Percentiles rank a stretch among this genome's conserved stretches.
phyloP scores from a whole-genome alignment of 2,329 filamentous ascomycete genomes.

The Bertia moriformis region DNA sequence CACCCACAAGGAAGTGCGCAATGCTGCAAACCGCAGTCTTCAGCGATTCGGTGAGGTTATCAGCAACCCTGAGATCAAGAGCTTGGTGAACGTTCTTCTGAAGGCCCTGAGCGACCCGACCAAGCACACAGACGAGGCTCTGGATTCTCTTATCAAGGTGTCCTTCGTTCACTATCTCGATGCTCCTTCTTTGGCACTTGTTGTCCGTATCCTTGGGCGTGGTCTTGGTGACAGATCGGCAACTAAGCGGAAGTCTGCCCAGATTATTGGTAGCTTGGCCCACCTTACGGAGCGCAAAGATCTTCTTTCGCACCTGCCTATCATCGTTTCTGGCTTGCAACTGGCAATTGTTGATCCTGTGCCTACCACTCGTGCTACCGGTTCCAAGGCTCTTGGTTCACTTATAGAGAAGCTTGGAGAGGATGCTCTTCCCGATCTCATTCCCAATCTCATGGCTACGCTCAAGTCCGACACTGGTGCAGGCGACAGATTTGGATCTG shows the following conservation, averaged over 20 bases:
- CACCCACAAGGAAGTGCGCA: conserved; percentile 91
- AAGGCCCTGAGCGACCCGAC: conserved; percentile 96
- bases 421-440: conserved; percentile 89
- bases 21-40: conserved; percentile 83
- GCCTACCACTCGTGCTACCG: conserved; percentile 87
- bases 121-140: conserved; percentile 86
- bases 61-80: conserved; percentile 91
- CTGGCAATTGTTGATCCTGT: conserved; percentile 86
- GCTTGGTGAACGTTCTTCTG: conserved; percentile 75
- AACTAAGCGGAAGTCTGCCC: conserved; percentile 89
- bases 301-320: conserved; percentile 75
- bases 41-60: conserved; percentile 98
- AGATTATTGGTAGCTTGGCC: conserved; percentile 94
- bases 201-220: conserved; percentile 88
- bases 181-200: conserved; percentile 82
- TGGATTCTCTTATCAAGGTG: conserved; percentile 93
- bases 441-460: conserved; percentile 92
- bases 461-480: conserved; percentile 95
- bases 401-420: conserved; percentile 97
- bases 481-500: conserved; percentile 87
- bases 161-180: conserved; percentile 98
- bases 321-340: conserved; percentile 80
- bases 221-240: conserved; percentile 80
- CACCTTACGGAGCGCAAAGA: conserved; percentile 96
- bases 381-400: conserved; percentile 86